phyloP scores from a whole-genome alignment of 2,329 filamentous ascomycete genomes.

The Onygenales sp. region DNA sequence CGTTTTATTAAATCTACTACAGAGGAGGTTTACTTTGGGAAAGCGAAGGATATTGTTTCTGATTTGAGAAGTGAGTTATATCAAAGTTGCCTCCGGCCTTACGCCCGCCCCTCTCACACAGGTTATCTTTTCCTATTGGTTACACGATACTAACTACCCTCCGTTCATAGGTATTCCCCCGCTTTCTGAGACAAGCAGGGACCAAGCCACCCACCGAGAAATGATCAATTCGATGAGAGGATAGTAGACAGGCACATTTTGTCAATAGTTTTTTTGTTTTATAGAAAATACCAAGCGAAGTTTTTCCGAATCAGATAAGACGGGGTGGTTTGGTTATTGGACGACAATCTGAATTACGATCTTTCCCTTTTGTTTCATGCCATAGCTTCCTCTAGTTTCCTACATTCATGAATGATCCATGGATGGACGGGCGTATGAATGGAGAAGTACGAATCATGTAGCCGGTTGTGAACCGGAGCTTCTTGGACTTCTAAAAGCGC shows the following conservation, averaged over 20 bases:
- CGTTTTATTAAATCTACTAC: conserved; percentile 2
- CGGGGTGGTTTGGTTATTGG: no score
- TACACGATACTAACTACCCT: conserved; percentile 9
- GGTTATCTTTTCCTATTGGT: neutral
- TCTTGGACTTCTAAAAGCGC: no score
- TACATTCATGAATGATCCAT: no score
- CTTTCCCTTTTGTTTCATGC: neutral
- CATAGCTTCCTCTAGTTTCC: no score
- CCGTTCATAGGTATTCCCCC: conserved; percentile 52
- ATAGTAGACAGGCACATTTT: conserved; percentile 13
- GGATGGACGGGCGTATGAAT: no score
- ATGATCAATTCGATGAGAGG: conserved; percentile 59
- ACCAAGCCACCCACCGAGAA: conserved; percentile 77
- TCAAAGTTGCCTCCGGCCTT: neutral
- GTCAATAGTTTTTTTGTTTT: neutral
- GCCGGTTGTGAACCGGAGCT: no score
- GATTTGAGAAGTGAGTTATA: conserved; percentile 66
- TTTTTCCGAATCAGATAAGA: neutral
- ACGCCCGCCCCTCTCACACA: no score
- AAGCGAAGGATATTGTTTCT: conserved; percentile 96
- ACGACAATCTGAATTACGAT: neutral
- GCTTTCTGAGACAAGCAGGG: conserved; percentile 73
- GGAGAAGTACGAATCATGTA: no score
- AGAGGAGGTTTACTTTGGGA: conserved; percentile 98
- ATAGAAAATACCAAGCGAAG: conserved; percentile 3